These are phyloP conservation scores for Hypoxylon sp. DNA, from an alignment of 2,329 filamentous ascomycete genomes.

Conservation along the genomic window DNA sequence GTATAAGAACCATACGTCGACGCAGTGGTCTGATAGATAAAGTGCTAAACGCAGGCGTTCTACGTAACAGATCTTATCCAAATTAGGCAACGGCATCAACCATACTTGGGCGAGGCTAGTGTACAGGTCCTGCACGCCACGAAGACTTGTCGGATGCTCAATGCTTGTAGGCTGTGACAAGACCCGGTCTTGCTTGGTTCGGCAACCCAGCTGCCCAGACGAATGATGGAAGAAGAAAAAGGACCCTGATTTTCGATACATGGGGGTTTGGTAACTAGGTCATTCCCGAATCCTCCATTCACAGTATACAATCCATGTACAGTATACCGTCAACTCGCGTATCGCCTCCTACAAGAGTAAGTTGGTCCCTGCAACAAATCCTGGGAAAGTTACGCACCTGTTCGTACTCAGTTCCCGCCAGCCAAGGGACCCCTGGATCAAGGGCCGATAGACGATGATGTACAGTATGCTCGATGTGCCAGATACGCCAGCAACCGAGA, in stretches of 20 bases:
- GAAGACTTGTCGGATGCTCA: slow-evolving; percentile 43
- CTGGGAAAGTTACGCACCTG: slow-evolving; percentile 20
- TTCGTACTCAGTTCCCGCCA: slow-evolving; percentile 7
- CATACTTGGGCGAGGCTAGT: slow-evolving; percentile 38
- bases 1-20: slow-evolving; percentile 27
- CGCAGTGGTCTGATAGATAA: slow-evolving; percentile 30
- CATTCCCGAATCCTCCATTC: slow-evolving; percentile 32
- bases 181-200: slow-evolving; percentile 23
- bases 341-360: slow-evolving; percentile 21
- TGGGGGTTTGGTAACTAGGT: slow-evolving; percentile 23
- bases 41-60: slow-evolving; percentile 37
- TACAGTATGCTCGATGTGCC: slow-evolving; percentile 18
- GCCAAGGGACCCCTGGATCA: slow-evolving; percentile 24
- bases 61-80: slow-evolving; percentile 39
- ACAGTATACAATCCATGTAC: slow-evolving; percentile 20
- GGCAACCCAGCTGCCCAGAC: slow-evolving; percentile 31
- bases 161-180: slow-evolving; percentile 32
- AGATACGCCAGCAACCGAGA: slow-evolving; percentile 27
- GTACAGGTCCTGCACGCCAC: slow-evolving; percentile 34
- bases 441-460: slow-evolving; percentile 26
- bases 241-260: slow-evolving; percentile 38
- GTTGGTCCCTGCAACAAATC: slow-evolving; percentile 27
- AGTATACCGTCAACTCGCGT: slow-evolving; percentile 19
- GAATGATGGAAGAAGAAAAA: slow-evolving; percentile 20
- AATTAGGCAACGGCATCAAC: slow-evolving; percentile 35